Conservation (phyloP, 306 rosid species). For the Rubus idaeus region DNA sequence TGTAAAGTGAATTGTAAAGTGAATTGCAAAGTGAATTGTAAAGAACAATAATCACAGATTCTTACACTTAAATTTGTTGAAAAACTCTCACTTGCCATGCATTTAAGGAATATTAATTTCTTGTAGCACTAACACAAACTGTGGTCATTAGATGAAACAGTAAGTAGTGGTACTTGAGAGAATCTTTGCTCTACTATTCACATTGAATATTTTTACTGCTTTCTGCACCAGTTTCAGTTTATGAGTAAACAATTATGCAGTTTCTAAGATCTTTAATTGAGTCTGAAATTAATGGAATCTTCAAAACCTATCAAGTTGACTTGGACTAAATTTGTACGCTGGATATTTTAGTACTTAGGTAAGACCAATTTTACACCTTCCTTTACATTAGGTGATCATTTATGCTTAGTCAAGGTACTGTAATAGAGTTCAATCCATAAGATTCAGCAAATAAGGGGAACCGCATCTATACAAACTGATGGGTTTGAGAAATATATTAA, state of each 20-base stretch:
- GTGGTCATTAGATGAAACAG: background rate
- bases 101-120: background rate
- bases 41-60: background rate
- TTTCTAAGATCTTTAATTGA: background rate
- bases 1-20: no score
- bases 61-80: background rate
- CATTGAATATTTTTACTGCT: background rate
- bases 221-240: background rate
- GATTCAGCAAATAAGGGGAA: background rate
- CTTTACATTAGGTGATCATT: slow-evolving; percentile 7
- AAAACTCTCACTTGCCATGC: slow-evolving; percentile 9
- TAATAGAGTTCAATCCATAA: background rate
- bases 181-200: background rate
- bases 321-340: background rate
- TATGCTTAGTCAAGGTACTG: background rate
- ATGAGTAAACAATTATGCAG: background rate
- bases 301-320: background rate
- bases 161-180: background rate
- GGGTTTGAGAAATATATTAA: background rate
- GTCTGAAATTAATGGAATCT: background rate
- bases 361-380: slow-evolving; percentile 7
- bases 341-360: background rate
- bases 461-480: background rate
- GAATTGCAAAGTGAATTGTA: background rate
- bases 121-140: background rate